Percentiles rank a stretch among this genome's conserved stretches.
Evolutionary conservation across 306 rosid species (phyloP).

Genomic region (Quercus berberidifolia): DNA sequence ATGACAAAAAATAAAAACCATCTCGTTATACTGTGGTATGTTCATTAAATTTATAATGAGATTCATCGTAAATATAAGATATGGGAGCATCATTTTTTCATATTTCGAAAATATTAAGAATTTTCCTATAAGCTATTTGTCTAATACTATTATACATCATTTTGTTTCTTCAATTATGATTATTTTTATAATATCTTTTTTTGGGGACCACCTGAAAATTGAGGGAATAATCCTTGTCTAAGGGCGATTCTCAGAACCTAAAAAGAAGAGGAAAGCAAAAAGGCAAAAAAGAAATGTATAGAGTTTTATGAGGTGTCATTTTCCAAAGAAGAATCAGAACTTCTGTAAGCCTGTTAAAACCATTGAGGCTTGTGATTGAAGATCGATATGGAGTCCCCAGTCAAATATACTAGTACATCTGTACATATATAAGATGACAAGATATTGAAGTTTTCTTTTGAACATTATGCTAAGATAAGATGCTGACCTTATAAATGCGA

Average conservation of each 20-base stretch:
- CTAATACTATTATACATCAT: too few relatives aligned
- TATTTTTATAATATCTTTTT: too few relatives aligned
- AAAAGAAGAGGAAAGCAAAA: constrained; percentile 16
- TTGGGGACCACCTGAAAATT: background rate
- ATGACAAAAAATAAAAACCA: too few relatives aligned
- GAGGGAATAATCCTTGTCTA: too few relatives aligned
- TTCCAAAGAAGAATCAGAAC: background rate
- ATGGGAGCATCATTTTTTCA: accelerated
- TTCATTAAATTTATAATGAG: too few relatives aligned
- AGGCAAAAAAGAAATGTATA: background rate
- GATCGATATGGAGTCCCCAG: background rate
- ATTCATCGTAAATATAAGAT: accelerated
- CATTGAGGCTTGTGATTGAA: background rate
- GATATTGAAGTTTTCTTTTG: too few relatives aligned
- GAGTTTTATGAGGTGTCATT: background rate
- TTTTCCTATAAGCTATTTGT: accelerated
- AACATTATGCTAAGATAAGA: too few relatives aligned
- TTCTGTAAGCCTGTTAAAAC: background rate
- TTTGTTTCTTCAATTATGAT: too few relatives aligned
- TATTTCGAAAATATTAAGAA: too few relatives aligned
- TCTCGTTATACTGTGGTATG: too few relatives aligned
- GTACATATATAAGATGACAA: background rate
- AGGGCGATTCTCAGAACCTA: background rate
- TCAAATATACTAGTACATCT: background rate
- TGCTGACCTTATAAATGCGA: too few relatives aligned